Evolutionary conservation across 306 rosid genomes (phyloP), one percentile per base, ranked within the genome.

Genomic region (Abrus pulchellus): DNA sequence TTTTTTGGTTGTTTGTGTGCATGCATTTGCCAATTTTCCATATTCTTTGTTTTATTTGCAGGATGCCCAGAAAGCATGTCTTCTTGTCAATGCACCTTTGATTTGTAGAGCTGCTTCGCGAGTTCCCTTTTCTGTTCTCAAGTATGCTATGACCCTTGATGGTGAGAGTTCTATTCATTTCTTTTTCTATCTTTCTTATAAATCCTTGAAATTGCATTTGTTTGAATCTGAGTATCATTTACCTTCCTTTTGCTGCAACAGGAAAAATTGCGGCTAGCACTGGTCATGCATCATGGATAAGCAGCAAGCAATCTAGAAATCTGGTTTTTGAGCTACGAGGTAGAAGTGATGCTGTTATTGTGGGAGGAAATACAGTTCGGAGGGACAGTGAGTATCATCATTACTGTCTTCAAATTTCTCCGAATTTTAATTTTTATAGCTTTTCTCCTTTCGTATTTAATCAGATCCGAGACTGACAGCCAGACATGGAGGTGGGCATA

Each of bases 71-170:
- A 93, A 88, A 84, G 85, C 66, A 47, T 95, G 98, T 82, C 84
- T 87, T 57, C 87, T 89, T 68, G 99, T 92, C 75, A 95, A 95
- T 78, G 97, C 97, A 52, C 98, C 99, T 57, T 85, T 95, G 88
- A 93, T 93, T 68, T 95, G 96, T 83, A 88, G 94, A 85, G 96
- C 92, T 64, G 88, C 93, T 77, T 95, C 88, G 1, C 94, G 64
- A 65, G 85, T 93, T 65, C 99, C 98, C 38, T 95, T 91, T 85
- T 95, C 97, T 38, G 93, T 95, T 74, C 91, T 93, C 74, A 95
- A 95, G 87, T 95, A 83, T 87, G 97, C 99, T 8, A 95, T 95
- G 99, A 95, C 99, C 27, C 94, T 93, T 79, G 99, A 95, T 86
- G 99, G 99, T 95, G 84, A 86, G 92, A 73, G 41, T 81, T 80